Evolutionary conservation across 2,329 filamentous ascomycete species (phyloP).

Genomic region (Colletotrichum sp.): DNA sequence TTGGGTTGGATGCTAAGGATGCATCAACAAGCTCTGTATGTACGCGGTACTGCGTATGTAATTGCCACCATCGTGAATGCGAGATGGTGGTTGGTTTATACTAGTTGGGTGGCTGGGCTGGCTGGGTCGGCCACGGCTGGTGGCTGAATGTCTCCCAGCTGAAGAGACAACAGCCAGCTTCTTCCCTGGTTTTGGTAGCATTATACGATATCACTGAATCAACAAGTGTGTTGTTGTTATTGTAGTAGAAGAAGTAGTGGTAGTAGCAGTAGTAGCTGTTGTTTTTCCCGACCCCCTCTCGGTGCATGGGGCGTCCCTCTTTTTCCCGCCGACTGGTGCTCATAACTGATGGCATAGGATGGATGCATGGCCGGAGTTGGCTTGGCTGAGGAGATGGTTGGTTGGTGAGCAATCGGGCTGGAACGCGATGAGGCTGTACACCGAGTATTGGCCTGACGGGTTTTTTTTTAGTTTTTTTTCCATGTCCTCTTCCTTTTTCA

Average conservation of each 20-base stretch:
- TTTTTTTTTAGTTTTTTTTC: neutral
- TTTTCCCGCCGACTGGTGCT: neutral
- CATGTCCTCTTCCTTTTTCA: neutral
- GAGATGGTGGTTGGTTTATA: neutral
- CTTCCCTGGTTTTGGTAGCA: neutral
- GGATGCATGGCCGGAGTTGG: neutral
- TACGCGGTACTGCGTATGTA: neutral
- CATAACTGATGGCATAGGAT: neutral
- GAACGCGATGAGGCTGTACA: neutral
- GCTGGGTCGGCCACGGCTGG: neutral
- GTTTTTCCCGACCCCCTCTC: neutral
- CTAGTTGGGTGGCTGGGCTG: neutral
- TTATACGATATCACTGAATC: neutral
- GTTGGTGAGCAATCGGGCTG: neutral
- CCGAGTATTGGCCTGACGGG: neutral
- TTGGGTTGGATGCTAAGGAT: too few relatives aligned
- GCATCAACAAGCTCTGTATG: neutral
- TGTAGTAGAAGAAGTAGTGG: too few relatives aligned
- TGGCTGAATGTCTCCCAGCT: neutral
- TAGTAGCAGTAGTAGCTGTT: too few relatives aligned
- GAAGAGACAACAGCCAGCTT: neutral
- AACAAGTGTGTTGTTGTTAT: too few relatives aligned
- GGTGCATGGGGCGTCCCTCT: neutral
- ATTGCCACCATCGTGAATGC: neutral
- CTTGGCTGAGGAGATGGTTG: neutral